Evolutionary conservation across 179 eudicot genomes (phyloP), one percentile per base, ranked within the genome.

Genomic region (Dionaea muscipula): DNA sequence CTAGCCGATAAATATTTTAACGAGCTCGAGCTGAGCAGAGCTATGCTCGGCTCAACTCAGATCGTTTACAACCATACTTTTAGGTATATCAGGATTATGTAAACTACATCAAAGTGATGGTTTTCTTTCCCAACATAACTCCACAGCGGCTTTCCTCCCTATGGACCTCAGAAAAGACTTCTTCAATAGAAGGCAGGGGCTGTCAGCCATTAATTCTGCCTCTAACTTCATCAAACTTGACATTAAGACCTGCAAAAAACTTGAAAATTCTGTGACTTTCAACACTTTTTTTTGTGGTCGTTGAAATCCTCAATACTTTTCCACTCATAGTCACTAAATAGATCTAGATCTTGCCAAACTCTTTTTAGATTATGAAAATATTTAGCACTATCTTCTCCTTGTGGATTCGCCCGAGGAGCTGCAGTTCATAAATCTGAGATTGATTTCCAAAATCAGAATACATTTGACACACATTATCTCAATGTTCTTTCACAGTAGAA

Each of bases 271-370:
- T 11, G 15, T 23, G 12, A 23, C 14, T 16, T 16, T 47, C 51
- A 4, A 47, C 51, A n/a, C n/a, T 10, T 23, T 16, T 21, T 47
- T 16, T 23, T 47, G 15, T 47, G 2, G 4, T 47, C 11, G 7
- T 46, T 47, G 15, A 4, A 47, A 15, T 47, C 51, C 2, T 43
- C 21, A 38, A 3, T 2, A 43, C 20, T 20, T 25, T 28, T 28
- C 55, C 38, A 51, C 38, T 51, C 55, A 12, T 51, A 51, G 26
- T 51, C 38, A 27, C 26, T 51, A 20, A 51, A 51, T 11, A 51
- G 21, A 18, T 51, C 55, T 8, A 51, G 3, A 37, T 51, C 36
- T 17, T 51, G 38, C 55, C 55, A 51, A 2, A 51, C 2, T 26
- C 37, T 12, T 8, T 27, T 51, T 13, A 21, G 14, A 10, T 7